Evolutionary conservation across 257 asterid genomes (phyloP).

Genomic region (Solanum peruvianum): DNA sequence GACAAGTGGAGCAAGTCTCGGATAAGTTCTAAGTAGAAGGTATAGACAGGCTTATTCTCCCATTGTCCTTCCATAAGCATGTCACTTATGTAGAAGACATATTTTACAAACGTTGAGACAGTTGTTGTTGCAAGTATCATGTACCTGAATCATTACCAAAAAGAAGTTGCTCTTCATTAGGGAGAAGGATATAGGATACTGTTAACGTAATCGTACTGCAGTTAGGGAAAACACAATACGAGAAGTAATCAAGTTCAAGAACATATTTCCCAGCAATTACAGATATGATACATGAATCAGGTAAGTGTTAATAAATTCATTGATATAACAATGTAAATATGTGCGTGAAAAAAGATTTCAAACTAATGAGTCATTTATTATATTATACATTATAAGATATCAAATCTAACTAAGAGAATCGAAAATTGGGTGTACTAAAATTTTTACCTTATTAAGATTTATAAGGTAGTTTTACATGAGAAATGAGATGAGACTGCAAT

Average conservation of each 20-base stretch:
- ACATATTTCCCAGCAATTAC: not conserved
- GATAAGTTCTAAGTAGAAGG: conserved; percentile 85
- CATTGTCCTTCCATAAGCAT: conserved; percentile 99
- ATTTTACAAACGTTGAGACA: conserved; percentile 71
- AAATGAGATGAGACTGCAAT: not conserved
- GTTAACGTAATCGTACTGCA: not conserved
- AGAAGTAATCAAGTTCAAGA: not conserved
- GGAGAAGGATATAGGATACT: not conserved
- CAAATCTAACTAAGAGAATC: not conserved
- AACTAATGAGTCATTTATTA: not conserved
- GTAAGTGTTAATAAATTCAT: not conserved
- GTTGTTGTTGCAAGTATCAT: conserved; percentile 91
- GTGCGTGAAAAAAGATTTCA: not conserved
- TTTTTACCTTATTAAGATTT: not conserved
- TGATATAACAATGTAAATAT: not conserved
- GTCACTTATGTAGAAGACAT: conserved; percentile 69
- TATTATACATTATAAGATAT: not conserved
- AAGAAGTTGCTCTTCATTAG: not conserved
- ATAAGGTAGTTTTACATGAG: not conserved
- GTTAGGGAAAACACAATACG: not conserved
- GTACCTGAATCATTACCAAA: conserved; percentile 41
- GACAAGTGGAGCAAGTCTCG: conserved; percentile 90
- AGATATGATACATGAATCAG: not conserved
- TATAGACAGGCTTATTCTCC: conserved; percentile 94
- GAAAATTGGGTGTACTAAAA: not conserved